Evolutionary conservation across 306 rosid genomes (phyloP).

Genomic region (Trichosanthes truncata): DNA sequence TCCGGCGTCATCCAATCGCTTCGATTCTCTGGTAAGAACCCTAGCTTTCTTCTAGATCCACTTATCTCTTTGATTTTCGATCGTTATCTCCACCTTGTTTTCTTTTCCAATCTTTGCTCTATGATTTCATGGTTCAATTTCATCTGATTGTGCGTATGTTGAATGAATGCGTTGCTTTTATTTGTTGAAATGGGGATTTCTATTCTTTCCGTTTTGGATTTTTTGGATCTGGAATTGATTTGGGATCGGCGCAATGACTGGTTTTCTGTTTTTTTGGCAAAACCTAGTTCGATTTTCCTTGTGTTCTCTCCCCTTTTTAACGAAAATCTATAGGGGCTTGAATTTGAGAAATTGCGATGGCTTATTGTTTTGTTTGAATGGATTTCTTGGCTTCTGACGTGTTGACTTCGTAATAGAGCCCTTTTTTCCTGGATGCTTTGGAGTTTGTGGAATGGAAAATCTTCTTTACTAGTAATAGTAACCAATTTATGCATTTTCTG

Average conservation of each 20-base stretch:
- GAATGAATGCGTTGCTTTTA: neutral
- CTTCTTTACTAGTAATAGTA: neutral
- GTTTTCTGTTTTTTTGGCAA: neutral
- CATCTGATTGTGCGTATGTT: neutral
- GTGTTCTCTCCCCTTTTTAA: neutral
- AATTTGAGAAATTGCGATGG: neutral
- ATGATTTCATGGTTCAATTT: neutral
- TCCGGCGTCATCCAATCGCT: neutral
- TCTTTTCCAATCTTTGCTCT: neutral
- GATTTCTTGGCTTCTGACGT: neutral
- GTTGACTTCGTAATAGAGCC: neutral
- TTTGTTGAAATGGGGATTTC: neutral
- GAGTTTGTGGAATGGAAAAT: neutral
- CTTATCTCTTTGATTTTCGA: neutral
- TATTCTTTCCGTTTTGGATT: neutral
- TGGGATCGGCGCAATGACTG: neutral
- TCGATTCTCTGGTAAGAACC: slow-evolving; percentile 1
- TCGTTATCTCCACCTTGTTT: neutral
- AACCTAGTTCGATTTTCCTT: neutral
- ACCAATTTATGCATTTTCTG: neutral
- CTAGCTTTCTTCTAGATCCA: neutral
- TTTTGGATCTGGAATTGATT: neutral
- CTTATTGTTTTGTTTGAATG: neutral
- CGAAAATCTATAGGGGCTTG: neutral
- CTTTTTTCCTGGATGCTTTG: neutral